Evolutionary conservation across 2,329 filamentous ascomycete species (phyloP).

Genomic region (Cercospora brassicicola): DNA sequence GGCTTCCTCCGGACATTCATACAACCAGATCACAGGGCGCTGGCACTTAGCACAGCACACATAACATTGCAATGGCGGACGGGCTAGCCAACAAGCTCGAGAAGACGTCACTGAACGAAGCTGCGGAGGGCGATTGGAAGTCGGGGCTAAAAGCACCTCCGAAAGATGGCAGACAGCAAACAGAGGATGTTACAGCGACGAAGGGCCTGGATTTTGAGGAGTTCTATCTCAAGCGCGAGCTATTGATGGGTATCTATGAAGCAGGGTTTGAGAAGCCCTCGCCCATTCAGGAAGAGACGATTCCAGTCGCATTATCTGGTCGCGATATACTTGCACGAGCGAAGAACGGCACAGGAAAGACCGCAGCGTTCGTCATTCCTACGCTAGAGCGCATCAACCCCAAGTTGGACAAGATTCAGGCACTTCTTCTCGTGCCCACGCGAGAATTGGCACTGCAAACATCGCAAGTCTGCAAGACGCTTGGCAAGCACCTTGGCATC

Average conservation of each 20-base stretch:
- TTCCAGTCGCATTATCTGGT: slow-evolving; percentile 91
- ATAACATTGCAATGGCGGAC: slow-evolving; percentile 45
- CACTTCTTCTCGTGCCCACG: slow-evolving; percentile 92
- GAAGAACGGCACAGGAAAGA: slow-evolving; percentile 99
- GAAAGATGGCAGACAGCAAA: slow-evolving; percentile 76
- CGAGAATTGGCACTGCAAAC: slow-evolving; percentile 97
- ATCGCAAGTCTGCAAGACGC: slow-evolving; percentile 97
- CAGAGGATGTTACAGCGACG: slow-evolving; percentile 96
- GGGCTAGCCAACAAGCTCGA: slow-evolving; percentile 59
- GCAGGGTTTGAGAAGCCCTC: slow-evolving; percentile 98
- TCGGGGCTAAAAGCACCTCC: slow-evolving; percentile 68
- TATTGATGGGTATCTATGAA: slow-evolving; percentile 99
- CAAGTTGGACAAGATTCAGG: slow-evolving; percentile 94
- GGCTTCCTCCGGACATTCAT: not conserved
- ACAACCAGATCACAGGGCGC: not conserved
- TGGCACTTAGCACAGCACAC: slow-evolving; percentile 8
- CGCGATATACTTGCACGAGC: slow-evolving; percentile 93
- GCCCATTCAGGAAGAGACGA: slow-evolving; percentile 98
- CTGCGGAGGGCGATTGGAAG: slow-evolving; percentile 68
- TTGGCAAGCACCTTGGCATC: slow-evolving; percentile 93
- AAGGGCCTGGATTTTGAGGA: slow-evolving; percentile 98
- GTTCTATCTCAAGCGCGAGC: slow-evolving; percentile 88
- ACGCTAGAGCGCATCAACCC: slow-evolving; percentile 94
- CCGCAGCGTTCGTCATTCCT: slow-evolving; percentile 94
- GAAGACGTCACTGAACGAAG: slow-evolving; percentile 53